Conservation (phyloP, 2,329 filamentous ascomycete species). For the Thelonectria discophora region DNA sequence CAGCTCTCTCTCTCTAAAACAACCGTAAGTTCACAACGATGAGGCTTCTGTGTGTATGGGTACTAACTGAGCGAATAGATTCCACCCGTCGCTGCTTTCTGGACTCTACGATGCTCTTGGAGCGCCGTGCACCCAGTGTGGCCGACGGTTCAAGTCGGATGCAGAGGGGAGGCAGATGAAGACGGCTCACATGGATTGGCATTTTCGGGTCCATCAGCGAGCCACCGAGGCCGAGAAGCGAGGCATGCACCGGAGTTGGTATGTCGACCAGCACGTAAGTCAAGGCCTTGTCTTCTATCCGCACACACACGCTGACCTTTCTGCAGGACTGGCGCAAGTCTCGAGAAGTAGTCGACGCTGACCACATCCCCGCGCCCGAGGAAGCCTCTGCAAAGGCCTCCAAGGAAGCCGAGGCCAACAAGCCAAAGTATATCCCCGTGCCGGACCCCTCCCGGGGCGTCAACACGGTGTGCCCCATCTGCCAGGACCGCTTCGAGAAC, state of each 20-base stretch:
- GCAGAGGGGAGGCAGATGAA: conserved; percentile 85
- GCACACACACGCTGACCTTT: conserved; percentile 21
- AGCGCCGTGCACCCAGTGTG: conserved; percentile 90
- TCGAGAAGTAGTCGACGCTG: conserved; percentile 78
- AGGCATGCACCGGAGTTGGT: conserved; percentile 93
- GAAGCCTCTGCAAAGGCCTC: conserved; percentile 46
- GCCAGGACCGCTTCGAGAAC: conserved; percentile 93
- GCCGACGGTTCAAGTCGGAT: conserved; percentile 82
- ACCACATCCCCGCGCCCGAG: conserved; percentile 51
- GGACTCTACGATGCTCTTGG: conserved; percentile 83
- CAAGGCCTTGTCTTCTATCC: background rate
- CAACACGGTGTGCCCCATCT: conserved; percentile 88
- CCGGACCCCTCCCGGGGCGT: conserved; percentile 79
- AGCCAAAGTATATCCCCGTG: conserved; percentile 80
- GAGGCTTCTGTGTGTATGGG: background rate
- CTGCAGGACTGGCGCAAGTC: conserved; percentile 87
- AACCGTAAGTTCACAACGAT: conserved; percentile 63
- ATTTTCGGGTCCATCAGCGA: conserved; percentile 91
- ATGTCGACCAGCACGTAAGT: conserved; percentile 84
- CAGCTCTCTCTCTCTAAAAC: conserved; percentile 73
- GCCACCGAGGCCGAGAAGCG: conserved; percentile 86
- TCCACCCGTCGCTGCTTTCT: conserved; percentile 77
- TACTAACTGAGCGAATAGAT: conserved; percentile 55
- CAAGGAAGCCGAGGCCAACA: conserved; percentile 55
- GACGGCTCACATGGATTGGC: conserved; percentile 95